These are phyloP conservation scores for Seiridium cupressi DNA, from an alignment of 2,329 filamentous ascomycete genomes.

Conservation along the genomic window DNA sequence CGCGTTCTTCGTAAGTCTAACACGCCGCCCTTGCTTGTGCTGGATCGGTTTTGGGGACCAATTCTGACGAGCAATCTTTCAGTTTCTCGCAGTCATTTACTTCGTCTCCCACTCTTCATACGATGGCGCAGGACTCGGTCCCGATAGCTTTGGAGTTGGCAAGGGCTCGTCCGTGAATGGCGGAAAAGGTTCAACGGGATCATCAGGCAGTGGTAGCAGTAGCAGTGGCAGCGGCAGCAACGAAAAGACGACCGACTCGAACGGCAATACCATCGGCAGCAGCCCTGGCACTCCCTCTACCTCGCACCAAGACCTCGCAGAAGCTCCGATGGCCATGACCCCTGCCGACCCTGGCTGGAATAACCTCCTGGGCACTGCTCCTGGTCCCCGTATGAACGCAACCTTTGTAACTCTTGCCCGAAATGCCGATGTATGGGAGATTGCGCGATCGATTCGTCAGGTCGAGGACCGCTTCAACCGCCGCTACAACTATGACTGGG, in stretches of 20 bases:
- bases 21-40: not conserved
- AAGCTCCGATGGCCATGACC: conserved; percentile 50
- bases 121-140: conserved; percentile 45
- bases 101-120: conserved; percentile 67
- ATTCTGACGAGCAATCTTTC: not conserved
- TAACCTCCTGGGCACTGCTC: conserved; percentile 49
- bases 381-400: conserved; percentile 84
- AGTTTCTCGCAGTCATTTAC: conserved; percentile 74
- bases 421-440: conserved; percentile 94
- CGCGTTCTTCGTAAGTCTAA: conserved; percentile 71
- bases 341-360: conserved; percentile 53
- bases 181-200: conserved; percentile 20
- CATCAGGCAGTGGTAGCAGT: conserved; percentile 27
- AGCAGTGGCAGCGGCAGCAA: conserved; percentile 15
- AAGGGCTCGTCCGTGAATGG: conserved; percentile 13
- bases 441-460: conserved; percentile 91
- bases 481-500: conserved; percentile 98
- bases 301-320: conserved; percentile 34
- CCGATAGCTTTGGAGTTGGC: conserved; percentile 23
- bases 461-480: conserved; percentile 98
- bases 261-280: conserved; percentile 10
- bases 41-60: not conserved
- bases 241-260: conserved; percentile 15
- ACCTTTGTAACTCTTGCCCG: conserved; percentile 95
- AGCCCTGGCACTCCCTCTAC: conserved; percentile 23